phyloP scores from a whole-genome alignment of 2,329 filamentous ascomycete genomes.

The Claviceps fusiformis region DNA sequence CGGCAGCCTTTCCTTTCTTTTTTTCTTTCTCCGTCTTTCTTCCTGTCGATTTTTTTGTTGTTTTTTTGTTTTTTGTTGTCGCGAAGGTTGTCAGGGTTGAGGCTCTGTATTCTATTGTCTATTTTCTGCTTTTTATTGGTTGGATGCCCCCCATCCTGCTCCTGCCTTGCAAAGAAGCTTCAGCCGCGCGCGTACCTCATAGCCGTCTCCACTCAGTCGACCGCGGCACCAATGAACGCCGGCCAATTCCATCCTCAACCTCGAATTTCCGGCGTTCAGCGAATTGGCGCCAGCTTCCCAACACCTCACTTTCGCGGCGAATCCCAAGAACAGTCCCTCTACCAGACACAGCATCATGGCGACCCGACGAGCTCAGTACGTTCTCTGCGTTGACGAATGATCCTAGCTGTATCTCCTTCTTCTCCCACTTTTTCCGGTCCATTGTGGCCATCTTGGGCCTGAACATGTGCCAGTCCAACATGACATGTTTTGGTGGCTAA shows the following conservation, averaged over 20 bases:
- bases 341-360: constrained; percentile 22
- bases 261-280: constrained; percentile 11
- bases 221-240: constrained; percentile 21
- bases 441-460: background rate
- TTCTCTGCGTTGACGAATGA: constrained; percentile 4
- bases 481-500: constrained; percentile 9
- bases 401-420: too few relatives aligned
- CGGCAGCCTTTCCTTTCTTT: background rate
- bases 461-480: background rate
- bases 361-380: constrained; percentile 29
- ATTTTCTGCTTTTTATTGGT: background rate
- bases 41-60: too few relatives aligned
- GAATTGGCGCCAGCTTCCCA: constrained; percentile 9
- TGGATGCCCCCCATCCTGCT: too few relatives aligned
- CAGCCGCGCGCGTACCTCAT: background rate
- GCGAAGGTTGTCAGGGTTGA: constrained; percentile 1
- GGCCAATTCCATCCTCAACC: constrained; percentile 27
- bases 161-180: background rate
- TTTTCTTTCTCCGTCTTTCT: too few relatives aligned
- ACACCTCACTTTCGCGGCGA: constrained; percentile 15
- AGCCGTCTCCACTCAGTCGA: constrained; percentile 17
- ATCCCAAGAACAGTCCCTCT: constrained; percentile 13
- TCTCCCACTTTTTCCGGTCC: background rate
- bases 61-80: background rate
- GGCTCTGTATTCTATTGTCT: background rate